phyloP scores from a whole-genome alignment of 768 basidiomycete species.

The Serendipita vermifera region DNA sequence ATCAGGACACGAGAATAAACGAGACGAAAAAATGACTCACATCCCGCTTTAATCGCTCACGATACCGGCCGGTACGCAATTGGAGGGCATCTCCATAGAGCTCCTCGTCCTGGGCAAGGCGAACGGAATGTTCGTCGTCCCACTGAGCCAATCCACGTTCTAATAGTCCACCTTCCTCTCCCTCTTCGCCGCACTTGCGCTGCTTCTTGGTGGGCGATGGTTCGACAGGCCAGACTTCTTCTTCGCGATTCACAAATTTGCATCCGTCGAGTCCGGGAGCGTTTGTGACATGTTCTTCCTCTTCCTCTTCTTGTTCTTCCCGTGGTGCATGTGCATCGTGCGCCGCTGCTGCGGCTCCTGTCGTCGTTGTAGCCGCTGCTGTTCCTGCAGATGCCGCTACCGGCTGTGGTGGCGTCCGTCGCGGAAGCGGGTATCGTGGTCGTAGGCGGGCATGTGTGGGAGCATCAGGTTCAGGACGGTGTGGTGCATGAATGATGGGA shows the following conservation, averaged over 20 bases:
- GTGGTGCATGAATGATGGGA: too few relatives aligned
- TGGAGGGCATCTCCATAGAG: not conserved
- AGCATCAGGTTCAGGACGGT: too few relatives aligned
- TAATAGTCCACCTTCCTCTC: too few relatives aligned
- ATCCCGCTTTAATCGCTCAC: not conserved
- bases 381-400: too few relatives aligned
- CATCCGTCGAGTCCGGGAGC: not conserved
- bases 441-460: not conserved
- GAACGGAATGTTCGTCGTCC: too few relatives aligned
- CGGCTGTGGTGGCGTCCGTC: not conserved
- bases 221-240: not conserved
- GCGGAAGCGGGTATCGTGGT: constrained; percentile 3
- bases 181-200: not conserved
- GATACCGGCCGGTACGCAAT: not conserved
- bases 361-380: too few relatives aligned
- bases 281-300: not conserved
- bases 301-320: not conserved
- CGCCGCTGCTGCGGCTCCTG: too few relatives aligned
- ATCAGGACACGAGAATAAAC: not conserved
- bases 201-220: not conserved
- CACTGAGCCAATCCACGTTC: too few relatives aligned
- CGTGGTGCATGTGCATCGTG: too few relatives aligned
- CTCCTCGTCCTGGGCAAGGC: not conserved
- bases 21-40: not conserved
- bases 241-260: not conserved